Conservation (phyloP, 768 basidiomycete species). For the Hemileccinum rubropunctum region DNA sequence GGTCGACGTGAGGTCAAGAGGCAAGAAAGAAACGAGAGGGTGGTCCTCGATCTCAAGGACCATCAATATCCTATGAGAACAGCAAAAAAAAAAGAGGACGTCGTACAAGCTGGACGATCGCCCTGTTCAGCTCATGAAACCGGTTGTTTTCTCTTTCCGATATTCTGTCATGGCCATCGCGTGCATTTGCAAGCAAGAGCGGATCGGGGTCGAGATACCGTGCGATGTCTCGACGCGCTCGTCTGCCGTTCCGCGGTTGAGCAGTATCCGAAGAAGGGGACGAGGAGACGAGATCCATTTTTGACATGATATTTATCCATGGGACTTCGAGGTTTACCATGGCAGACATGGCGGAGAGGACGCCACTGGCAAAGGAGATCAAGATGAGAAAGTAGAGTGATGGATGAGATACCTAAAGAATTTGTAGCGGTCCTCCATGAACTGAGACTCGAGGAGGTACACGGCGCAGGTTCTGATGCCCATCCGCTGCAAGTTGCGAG, state of each 20-base stretch:
- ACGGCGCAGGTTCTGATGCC: constrained; percentile 85
- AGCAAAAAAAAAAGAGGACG: no score
- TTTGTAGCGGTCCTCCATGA: constrained; percentile 99
- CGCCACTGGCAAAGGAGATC: constrained; percentile 56
- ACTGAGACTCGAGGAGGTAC: constrained; percentile 96
- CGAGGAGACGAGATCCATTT: constrained; percentile 91
- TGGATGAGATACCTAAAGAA: constrained; percentile 73
- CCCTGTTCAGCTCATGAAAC: constrained; percentile 92
- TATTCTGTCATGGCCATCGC: constrained; percentile 43
- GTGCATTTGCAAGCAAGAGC: constrained; percentile 65
- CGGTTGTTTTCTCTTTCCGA: constrained; percentile 62
- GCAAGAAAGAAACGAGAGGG: constrained; percentile 94
- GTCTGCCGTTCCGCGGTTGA: constrained; percentile 68
- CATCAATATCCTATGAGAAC: not conserved
- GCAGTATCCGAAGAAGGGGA: constrained; percentile 34
- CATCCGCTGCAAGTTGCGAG: constrained; percentile 68
- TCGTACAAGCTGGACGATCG: constrained; percentile 89
- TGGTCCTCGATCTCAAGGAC: constrained; percentile 88
- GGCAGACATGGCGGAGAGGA: constrained; percentile 96
- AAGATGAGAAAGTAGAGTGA: not conserved
- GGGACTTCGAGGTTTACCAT: constrained; percentile 98
- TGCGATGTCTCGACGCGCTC: constrained; percentile 77
- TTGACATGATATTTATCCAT: constrained; percentile 97
- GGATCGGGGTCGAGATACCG: constrained; percentile 98
- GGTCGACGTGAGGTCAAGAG: constrained; percentile 85